These are phyloP conservation scores for Begonia fuchsioides DNA, from an alignment of 306 rosid species.

Conservation along the genomic window DNA sequence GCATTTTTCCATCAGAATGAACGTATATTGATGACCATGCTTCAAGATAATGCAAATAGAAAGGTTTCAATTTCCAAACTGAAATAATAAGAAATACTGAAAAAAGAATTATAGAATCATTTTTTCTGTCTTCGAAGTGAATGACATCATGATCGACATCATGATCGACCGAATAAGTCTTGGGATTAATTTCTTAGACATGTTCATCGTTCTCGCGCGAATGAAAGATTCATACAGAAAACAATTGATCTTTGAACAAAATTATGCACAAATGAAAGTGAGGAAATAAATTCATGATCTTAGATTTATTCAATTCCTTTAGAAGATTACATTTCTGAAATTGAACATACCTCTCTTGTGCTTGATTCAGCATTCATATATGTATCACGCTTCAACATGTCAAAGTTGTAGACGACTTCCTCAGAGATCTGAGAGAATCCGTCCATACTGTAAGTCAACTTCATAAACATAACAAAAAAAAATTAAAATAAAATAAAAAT, in stretches of 20 bases:
- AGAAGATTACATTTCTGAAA: not conserved
- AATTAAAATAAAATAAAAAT: not conserved
- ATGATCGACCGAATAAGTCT: too few relatives aligned
- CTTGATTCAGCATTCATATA: constrained; percentile 59
- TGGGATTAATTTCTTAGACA: too few relatives aligned
- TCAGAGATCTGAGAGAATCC: constrained; percentile 58
- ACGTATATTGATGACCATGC: too few relatives aligned
- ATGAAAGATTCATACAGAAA: too few relatives aligned
- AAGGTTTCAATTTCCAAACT: too few relatives aligned
- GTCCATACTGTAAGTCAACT: constrained; percentile 55
- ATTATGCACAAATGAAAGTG: not conserved
- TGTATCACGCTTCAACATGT: constrained; percentile 87
- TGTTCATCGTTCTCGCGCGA: too few relatives aligned
- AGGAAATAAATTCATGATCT: not conserved
- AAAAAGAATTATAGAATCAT: too few relatives aligned
- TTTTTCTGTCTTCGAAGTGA: too few relatives aligned
- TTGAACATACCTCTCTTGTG: not conserved
- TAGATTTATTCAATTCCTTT: not conserved
- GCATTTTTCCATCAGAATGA: not conserved
- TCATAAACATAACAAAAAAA: not conserved
- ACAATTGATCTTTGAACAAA: not conserved
- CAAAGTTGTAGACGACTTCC: constrained; percentile 51
- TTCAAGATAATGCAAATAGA: too few relatives aligned
- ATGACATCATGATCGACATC: too few relatives aligned
- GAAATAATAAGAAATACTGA: too few relatives aligned